phyloP scores from a whole-genome alignment of 1,284 basidiomycete species.

The Peniophora sp. region DNA sequence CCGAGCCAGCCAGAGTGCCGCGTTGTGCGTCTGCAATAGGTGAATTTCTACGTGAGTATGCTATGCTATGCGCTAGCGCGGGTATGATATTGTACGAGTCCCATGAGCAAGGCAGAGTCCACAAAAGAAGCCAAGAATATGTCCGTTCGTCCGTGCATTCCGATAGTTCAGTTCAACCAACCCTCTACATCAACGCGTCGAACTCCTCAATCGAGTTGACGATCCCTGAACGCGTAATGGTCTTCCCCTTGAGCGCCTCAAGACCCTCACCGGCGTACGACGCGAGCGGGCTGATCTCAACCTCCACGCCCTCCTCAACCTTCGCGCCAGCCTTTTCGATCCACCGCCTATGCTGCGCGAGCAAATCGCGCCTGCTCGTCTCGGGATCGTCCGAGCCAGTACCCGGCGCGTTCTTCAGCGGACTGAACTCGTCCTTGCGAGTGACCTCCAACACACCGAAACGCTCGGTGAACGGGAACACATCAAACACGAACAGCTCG shows the following conservation, averaged over 20 bases:
- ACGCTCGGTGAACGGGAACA: slow-evolving; percentile 86
- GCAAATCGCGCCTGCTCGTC: slow-evolving; percentile 84
- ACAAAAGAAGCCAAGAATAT: background rate
- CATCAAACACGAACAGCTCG: slow-evolving; percentile 98
- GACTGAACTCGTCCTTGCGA: slow-evolving; percentile 89
- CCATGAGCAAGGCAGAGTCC: background rate
- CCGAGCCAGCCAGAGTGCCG: no score
- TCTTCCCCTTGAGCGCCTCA: slow-evolving; percentile 72
- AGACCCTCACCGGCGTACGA: slow-evolving; percentile 87
- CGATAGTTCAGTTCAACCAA: background rate
- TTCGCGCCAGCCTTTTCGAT: slow-evolving; percentile 74
- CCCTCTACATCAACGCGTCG: slow-evolving; percentile 32
- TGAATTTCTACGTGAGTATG: background rate
- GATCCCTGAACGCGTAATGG: slow-evolving; percentile 56
- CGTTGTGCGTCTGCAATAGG: no score
- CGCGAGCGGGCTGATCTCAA: slow-evolving; percentile 52
- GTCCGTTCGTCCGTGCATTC: background rate
- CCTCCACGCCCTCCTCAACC: slow-evolving; percentile 42
- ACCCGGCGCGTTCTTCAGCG: slow-evolving; percentile 95
- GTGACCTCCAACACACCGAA: slow-evolving; percentile 90
- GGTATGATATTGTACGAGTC: background rate
- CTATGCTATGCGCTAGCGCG: background rate
- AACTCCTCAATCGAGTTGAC: slow-evolving; percentile 41
- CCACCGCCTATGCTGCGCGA: slow-evolving; percentile 88
- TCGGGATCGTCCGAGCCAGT: slow-evolving; percentile 91